phyloP scores from a whole-genome alignment of 257 asterid species.

The Plectranthus barbatus region DNA sequence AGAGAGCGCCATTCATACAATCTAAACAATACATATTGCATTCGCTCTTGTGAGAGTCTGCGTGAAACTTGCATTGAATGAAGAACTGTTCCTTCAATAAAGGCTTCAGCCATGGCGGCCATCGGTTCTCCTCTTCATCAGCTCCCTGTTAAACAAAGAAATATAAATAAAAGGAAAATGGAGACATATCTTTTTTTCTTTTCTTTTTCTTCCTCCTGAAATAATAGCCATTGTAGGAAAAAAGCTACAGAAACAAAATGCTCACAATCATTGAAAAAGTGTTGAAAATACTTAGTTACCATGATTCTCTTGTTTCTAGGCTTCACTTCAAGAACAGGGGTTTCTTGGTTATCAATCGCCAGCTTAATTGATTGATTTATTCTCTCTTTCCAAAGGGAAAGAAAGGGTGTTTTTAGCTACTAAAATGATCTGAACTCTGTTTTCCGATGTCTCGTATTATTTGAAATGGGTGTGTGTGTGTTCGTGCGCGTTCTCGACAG shows the following conservation, averaged over 20 bases:
- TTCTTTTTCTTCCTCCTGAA: too few species aligned
- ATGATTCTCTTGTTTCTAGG: conserved; percentile 52
- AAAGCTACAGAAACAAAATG: not conserved
- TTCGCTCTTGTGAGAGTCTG: conserved; percentile 51
- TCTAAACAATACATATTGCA: conserved; percentile 61
- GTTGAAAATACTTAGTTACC: conserved; percentile 33
- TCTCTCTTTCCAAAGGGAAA: not conserved
- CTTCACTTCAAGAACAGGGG: conserved; percentile 52
- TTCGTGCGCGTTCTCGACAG: too few species aligned
- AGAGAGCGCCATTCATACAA: conserved; percentile 48
- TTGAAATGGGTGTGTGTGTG: too few species aligned
- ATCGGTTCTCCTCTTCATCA: conserved; percentile 54
- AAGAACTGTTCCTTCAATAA: conserved; percentile 38
- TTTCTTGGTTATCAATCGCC: conserved; percentile 71
- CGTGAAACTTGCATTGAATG: conserved; percentile 44
- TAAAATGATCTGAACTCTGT: too few species aligned
- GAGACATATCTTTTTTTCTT: not conserved
- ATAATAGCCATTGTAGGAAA: not conserved
- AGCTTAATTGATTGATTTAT: conserved; percentile 22
- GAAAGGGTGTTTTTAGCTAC: too few species aligned
- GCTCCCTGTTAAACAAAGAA: conserved; percentile 30
- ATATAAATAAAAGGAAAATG: not conserved
- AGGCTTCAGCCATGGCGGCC: conserved; percentile 63
- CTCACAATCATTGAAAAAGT: not conserved
- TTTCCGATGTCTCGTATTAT: too few species aligned